Base-by-base conservation (phyloP, 495 filamentous ascomycete genomes). In the Aspergillus bridgeri region DNA sequence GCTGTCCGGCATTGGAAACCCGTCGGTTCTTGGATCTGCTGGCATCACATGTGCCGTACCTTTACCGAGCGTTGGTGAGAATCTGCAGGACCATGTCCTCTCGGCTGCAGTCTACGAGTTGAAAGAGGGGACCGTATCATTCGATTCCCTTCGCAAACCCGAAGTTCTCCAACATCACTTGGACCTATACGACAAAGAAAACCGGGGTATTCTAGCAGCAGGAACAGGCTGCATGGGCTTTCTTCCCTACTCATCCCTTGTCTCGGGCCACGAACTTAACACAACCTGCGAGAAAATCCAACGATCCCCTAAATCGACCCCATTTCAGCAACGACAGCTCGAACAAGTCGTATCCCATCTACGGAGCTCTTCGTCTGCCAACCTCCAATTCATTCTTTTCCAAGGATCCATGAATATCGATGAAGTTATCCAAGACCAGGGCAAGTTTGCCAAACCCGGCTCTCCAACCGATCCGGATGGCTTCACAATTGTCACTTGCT, bases 1-100 rank as follows among this genome's bases (percentile, higher is more conserved):
- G 62, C 64, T 86, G 1, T 86, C 82, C 6, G 84, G 84, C 3
- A 72, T 86, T 23, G 84, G 84, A 0, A 59, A 70, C 18, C 55
- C 60, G 0, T 48, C 51, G 8, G 45, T 74, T 6, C 67, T 75
- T 6, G 42, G 62, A 18, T 55, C 56, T 0, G 62, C 64, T 6
- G 76, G 74, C 6, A 75, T 79, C 38, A 54, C 71, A 33, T 62
- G 67, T 21, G 61, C 61, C 29, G 65, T 79, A n/a, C 67, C 67
- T 5, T 75, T 73, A 52, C 55, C 56, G 0, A 71, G 58, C 3
- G 75, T 83, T 15, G 81, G 81, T 0, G 66, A 71, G 18, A 80
- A 82, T 42, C 62, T 81, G 19, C 71, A 76, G 42, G 79, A 83
- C 20, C 81, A 81, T 52, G n/a, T 49, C 11, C 51, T 70, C 15